Evolutionary conservation across 2,329 filamentous ascomycete species (phyloP).

Genomic region (Elsinoe australis): DNA sequence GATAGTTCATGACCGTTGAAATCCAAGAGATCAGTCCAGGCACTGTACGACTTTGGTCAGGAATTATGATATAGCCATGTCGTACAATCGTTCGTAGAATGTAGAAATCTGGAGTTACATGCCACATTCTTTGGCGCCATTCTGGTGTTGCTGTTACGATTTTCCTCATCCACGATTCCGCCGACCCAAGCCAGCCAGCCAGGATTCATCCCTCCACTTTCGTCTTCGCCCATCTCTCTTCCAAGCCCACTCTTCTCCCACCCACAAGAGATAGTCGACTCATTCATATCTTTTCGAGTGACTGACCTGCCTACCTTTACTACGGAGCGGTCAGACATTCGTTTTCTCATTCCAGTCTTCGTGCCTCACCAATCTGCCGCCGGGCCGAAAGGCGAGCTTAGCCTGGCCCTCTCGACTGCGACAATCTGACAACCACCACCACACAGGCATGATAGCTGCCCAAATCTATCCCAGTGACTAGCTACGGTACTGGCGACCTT

Average conservation of each 20-base stretch:
- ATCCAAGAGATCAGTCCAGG: conserved; percentile 2
- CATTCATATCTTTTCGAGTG: conserved; percentile 10
- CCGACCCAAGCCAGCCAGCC: conserved; percentile 9
- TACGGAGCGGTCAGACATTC: not conserved
- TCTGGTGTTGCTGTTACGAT: conserved; percentile 14
- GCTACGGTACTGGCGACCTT: conserved; percentile 17
- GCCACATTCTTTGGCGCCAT: conserved; percentile 9
- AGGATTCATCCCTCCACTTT: conserved; percentile 16
- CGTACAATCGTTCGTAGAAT: not conserved
- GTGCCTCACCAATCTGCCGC: not conserved
- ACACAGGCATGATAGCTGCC: conserved; percentile 8
- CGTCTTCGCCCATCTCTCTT: conserved; percentile 9
- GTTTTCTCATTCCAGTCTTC: not conserved
- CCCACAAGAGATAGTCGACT: conserved; percentile 1
- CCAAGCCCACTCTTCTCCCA: conserved; percentile 1
- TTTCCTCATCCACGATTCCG: conserved; percentile 14
- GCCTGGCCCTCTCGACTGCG: conserved; percentile 11
- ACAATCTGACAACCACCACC: conserved; percentile 5
- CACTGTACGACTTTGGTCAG: not conserved
- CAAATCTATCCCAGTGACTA: conserved; percentile 1
- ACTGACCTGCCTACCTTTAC: not conserved
- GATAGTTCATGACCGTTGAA: conserved; percentile 9
- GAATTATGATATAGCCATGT: not conserved
- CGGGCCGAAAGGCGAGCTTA: conserved; percentile 5
- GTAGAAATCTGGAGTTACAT: conserved; percentile 5